Evolutionary conservation across 768 basidiomycete species (phyloP), one percentile per base, ranked within the genome.

Genomic region (Termitomyces sp.): DNA sequence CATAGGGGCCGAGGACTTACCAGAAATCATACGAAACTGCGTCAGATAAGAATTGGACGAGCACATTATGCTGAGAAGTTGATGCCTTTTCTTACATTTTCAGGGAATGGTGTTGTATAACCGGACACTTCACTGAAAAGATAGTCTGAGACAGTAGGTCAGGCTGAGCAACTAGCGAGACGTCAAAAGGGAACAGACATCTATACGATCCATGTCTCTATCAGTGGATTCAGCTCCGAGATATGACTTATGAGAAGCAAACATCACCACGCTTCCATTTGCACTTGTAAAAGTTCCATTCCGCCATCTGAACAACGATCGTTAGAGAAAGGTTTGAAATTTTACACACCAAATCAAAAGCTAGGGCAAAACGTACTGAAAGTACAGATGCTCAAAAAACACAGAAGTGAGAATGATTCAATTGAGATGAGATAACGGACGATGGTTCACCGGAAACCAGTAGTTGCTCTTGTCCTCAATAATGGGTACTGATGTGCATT

Each of bases 1-100:
- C 20, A 7, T 63, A 40, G 38, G 16, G 13, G 24, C 2, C 36
- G 24, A 38, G n/a, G n/a, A 52, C 20, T 39, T 63, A 70, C 79
- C 78, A 49, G 75, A 74, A 16, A 81, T 57, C 76, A 77, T 77
- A 22, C 76, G 72, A 65, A 79, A 76, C 76, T 78, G 18, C 7
- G 28, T 18, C 6, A 33, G 16, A n/a, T 12, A 28, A 33, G 28
- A 33, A 35, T n/a, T 32, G 4, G 4, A 33, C n/a, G 18, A 33
- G 4, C 0, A 3, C 4, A 15, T 24, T 13, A 50, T 50, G 28
- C 48, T 33, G 32, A 32, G 32, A 50, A 3, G 24, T 9, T 11
- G 52, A 38, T 52, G 13, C 18, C 7, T 16, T 46, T 48, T 63
- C 73, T 61, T 52, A 75, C 76, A 63, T 79, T 68, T 58, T 77